These are phyloP conservation scores for Silene uniflora DNA, from an alignment of 148 eudicot genomes.

Conservation along the genomic window DNA sequence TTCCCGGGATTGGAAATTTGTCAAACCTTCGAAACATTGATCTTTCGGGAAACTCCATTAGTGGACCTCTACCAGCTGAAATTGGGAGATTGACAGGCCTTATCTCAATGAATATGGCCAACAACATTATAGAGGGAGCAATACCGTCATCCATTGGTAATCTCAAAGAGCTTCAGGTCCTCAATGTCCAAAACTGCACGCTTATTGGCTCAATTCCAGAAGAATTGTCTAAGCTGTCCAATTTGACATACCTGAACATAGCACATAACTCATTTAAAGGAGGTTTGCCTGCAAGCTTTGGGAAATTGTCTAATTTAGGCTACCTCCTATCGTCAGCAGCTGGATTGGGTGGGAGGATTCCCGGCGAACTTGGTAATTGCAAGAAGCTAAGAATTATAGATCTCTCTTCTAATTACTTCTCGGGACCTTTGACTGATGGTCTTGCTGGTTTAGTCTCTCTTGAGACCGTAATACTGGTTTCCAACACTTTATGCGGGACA, in stretches of 20 bases:
- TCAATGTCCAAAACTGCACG: conserved; percentile 54
- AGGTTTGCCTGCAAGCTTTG: conserved; percentile 59
- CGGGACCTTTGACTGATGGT: conserved; percentile 64
- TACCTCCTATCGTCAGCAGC: conserved; percentile 52
- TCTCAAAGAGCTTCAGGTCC: conserved; percentile 41
- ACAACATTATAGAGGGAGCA: conserved; percentile 45
- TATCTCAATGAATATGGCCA: conserved; percentile 32
- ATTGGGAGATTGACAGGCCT: conserved; percentile 44
- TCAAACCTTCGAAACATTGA: conserved; percentile 48
- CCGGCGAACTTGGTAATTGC: conserved; percentile 70
- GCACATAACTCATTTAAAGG: conserved; percentile 66
- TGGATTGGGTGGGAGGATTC: conserved; percentile 66
- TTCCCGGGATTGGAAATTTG: conserved; percentile 56
- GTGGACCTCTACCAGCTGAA: conserved; percentile 54
- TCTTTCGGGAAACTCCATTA: conserved; percentile 55
- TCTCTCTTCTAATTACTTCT: conserved; percentile 62
- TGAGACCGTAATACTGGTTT: conserved; percentile 45
- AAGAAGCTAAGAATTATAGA: conserved; percentile 53
- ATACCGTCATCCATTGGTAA: conserved; percentile 56
- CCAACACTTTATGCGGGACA: conserved; percentile 59
- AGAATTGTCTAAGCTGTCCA: conserved; percentile 48
- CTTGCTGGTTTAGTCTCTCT: conserved; percentile 63
- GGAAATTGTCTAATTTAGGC: conserved; percentile 49
- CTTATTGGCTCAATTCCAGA: conserved; percentile 59
- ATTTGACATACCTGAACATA: conserved; percentile 55